Conservation (phyloP, 2,329 filamentous ascomycete genomes). For the Botryotinia calthae region DNA sequence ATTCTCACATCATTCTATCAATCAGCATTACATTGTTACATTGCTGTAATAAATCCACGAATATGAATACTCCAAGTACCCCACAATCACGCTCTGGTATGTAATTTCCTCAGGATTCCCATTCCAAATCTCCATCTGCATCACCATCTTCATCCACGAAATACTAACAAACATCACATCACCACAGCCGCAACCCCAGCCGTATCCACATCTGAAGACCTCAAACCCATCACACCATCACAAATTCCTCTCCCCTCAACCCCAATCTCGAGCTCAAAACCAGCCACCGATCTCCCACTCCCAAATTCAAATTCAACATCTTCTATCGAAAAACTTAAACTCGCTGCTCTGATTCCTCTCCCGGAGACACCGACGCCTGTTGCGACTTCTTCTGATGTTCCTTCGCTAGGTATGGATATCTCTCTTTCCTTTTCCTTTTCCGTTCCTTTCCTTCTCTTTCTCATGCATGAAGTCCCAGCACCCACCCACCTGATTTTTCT, state of each 20-base stretch:
- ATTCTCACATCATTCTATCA: background rate
- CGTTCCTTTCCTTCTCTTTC: too few relatives aligned
- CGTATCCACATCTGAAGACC: rapidly evolving
- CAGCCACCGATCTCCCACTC: background rate
- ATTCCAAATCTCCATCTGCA: too few relatives aligned
- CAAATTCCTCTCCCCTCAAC: background rate
- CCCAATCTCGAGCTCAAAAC: background rate
- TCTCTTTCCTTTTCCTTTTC: too few relatives aligned
- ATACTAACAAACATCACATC: background rate
- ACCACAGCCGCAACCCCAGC: background rate
- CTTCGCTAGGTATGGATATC: too few relatives aligned
- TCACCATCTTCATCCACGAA: rapidly evolving
- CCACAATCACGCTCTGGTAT: background rate
- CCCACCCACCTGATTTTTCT: too few relatives aligned
- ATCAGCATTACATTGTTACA: background rate
- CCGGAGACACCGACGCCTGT: background rate
- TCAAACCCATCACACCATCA: background rate
- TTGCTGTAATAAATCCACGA: background rate
- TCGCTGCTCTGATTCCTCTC: background rate
- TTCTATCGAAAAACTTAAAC: background rate
- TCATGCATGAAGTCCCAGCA: too few relatives aligned
- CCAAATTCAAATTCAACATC: background rate
- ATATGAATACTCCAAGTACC: background rate
- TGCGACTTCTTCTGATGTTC: background rate
- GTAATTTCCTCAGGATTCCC: background rate